Evolutionary conservation across 768 basidiomycete genomes (phyloP), one percentile per base, ranked within the genome.

Genomic region (Porphyrellus cyaneotinctus): DNA sequence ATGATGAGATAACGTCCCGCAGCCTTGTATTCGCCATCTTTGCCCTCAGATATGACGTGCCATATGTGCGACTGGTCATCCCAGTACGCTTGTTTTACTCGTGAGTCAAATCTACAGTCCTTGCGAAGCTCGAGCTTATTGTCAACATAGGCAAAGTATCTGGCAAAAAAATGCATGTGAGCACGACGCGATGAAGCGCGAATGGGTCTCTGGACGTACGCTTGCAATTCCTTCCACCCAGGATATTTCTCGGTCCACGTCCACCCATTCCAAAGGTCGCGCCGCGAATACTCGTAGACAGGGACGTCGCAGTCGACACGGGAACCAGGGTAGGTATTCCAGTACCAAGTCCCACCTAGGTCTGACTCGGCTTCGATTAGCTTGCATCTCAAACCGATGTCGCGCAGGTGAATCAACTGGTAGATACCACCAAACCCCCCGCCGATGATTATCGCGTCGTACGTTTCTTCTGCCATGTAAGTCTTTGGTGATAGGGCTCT

Each of bases 301-400:
- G 58, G 58, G 10, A 59, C 41, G 6, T 48, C 35, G 11, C 49
- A 52, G 20, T 62, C 59, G 6, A 49, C 47, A 15, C 56, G 59
- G 8, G 52, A 51, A 1, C 59, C 52, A 9, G 54, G 58, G 41
- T 53, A 58, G 4, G 35, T 58, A 24, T 53, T 58, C 58, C 57
- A 58, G 26, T 54, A 58, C 57, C 55, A 61, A 6, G 52, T 57
- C 0, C 60, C 59, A 8, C 60, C 59, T 12, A 59, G 20, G 14
- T 51, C 43, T 7, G 58, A 43, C 15, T 43, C 58, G 0, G 47
- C 47, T 14, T 60, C 58, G 28, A 59, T 42, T 2, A 58, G 10
- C 39, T 49, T 58, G 54, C 58, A 57, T 30, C 9, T 47, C 36
- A 51, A 53, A 3, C 52, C 55, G 11, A 30, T 39, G 14, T 51